Base-by-base conservation (phyloP, 192 early-diverging fungal species). In the Backusella australiensis region DNA sequence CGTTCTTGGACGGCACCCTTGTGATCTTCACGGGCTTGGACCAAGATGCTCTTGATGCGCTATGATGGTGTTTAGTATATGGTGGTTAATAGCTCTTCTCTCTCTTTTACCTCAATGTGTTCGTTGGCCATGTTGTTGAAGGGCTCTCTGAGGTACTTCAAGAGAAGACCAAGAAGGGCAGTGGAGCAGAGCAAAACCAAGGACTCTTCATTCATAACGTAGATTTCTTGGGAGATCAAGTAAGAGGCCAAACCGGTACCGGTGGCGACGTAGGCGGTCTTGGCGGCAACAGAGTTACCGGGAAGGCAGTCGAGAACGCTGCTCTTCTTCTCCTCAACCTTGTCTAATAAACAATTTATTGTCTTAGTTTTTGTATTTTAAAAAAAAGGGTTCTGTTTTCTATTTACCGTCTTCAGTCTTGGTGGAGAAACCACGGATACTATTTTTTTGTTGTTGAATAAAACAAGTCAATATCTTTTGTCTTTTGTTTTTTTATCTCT, bases 161-260 rank as follows among this genome's bases (percentile, higher is more conserved):
- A 94, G 79, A 96, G 88, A 67, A 95, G 84, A 53, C 89, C 87
- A 46, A 93, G 89, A 38, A 97, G 91, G 84, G 91, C 93, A 73
- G 91, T 91, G 80, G 96, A 93, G 38, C 93, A 88, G 46, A 93
- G 77, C 69, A 96, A 81, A 65, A 97, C 91, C 67, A 98, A 86
- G 63, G 95, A 90, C 83, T 99, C 96, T 81, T 94, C 95, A 84
- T 98, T 97, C 75, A 98, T 81, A 68, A 98, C 89, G 87, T 97
- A 99, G 84, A 99, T 94, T 86, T 99, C 97, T 92, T 99, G 97
- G 69, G 96, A 95, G 81, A 99, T 91, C 44, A 94, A 83, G 85
- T 90, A 94, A 44, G 96, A 93, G 17, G 96, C 92, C 74, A 94
- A 81, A 74, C 95, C 95, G 44, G 94, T 89, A 71, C 89, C 89